phyloP scores from a whole-genome alignment of 177 flowering plant species.

The Vitis hybrid region DNA sequence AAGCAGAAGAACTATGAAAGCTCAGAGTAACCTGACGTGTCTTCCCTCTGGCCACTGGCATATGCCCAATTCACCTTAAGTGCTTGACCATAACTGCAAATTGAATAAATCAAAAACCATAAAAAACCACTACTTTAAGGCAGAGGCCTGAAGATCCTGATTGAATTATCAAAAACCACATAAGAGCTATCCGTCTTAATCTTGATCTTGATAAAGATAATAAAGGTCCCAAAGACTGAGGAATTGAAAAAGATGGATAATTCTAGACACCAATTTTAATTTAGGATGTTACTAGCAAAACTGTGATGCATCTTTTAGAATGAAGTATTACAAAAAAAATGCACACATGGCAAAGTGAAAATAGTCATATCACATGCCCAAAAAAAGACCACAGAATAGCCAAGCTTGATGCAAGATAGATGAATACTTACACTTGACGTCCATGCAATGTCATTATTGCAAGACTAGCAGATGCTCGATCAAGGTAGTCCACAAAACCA shows the following conservation, averaged over 20 bases:
- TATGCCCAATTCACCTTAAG: constrained; percentile 27
- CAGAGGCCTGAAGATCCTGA: background rate
- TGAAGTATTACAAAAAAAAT: background rate
- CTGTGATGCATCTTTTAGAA: background rate
- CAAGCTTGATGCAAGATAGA: background rate
- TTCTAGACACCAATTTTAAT: background rate
- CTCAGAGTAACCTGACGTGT: constrained; percentile 18
- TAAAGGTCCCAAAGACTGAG: background rate
- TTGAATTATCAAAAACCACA: background rate
- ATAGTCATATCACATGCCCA: background rate
- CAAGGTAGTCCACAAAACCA: constrained; percentile 22
- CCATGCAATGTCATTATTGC: constrained; percentile 19
- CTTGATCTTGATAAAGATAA: too few species aligned
- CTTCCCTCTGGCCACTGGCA: constrained; percentile 26
- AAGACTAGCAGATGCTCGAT: constrained; percentile 20
- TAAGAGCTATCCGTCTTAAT: background rate
- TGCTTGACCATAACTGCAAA: constrained; percentile 23
- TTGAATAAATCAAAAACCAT: background rate
- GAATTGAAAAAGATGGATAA: background rate
- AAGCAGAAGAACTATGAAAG: background rate
- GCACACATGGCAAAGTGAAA: background rate
- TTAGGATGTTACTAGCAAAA: too few species aligned
- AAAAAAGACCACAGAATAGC: background rate
- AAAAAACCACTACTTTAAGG: background rate
- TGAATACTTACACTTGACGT: constrained; percentile 16